phyloP scores from a whole-genome alignment of 2,329 filamentous ascomycete species.

The Furcasterigmium sp. region DNA sequence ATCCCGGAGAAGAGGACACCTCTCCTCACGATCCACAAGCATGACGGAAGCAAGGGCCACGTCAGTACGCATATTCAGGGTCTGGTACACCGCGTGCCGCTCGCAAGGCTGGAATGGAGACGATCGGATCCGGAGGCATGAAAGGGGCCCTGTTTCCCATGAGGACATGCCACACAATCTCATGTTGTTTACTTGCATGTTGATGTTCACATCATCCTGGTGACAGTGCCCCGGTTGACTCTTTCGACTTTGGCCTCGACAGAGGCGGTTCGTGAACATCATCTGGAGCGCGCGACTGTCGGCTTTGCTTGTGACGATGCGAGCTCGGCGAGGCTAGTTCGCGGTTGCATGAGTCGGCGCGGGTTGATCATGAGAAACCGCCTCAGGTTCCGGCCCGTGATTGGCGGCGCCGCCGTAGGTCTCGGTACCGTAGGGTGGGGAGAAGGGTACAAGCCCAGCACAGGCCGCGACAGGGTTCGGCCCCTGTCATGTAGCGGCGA shows the following conservation, averaged over 20 bases:
- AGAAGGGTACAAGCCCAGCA: not conserved
- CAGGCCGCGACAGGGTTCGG: not conserved
- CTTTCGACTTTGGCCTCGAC: too few species aligned
- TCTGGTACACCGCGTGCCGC: not conserved
- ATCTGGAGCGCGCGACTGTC: too few species aligned
- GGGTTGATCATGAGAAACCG: not conserved
- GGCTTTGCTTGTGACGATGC: not conserved
- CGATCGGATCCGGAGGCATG: not conserved
- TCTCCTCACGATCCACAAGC: conserved; percentile 6
- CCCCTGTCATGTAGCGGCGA: not conserved
- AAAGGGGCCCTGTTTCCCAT: not conserved
- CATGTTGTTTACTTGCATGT: too few species aligned
- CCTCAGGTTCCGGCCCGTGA: not conserved
- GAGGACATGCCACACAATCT: too few species aligned
- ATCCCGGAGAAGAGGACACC: not conserved
- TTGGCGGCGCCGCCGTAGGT: not conserved
- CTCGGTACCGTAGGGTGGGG: not conserved
- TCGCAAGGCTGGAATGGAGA: not conserved
- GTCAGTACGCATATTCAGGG: not conserved
- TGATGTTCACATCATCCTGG: too few species aligned
- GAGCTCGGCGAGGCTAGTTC: not conserved
- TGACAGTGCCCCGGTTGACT: too few species aligned
- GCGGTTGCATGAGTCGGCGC: not conserved
- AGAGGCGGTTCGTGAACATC: too few species aligned
- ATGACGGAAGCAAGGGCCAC: not conserved